Evolutionary conservation across 495 filamentous ascomycete genomes (phyloP), one percentile per base, ranked within the genome.

Genomic region (Aspergillus panamensis): DNA sequence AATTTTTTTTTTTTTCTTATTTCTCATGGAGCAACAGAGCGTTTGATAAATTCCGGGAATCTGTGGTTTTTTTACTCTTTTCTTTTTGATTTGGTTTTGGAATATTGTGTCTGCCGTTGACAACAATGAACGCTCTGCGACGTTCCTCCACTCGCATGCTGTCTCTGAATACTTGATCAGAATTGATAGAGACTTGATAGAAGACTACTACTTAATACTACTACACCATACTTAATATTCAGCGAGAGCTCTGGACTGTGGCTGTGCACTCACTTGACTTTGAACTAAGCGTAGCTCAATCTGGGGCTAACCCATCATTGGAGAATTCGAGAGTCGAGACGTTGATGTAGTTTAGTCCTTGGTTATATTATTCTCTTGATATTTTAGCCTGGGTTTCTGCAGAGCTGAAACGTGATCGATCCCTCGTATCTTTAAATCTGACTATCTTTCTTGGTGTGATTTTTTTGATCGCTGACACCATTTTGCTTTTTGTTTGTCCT

Each of bases 21-120:
- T 51, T 19, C 39, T 48, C 53, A 56, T 48, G n/a, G 35, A 35
- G 31, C 60, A 42, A 44, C 55, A 57, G 55, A 53, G 40, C 39
- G 51, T 57, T 12, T 61, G 33, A 43, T 47, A 54, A 20, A 58
- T 58, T 52, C 56, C 56, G 56, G 56, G 56, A 48, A 47, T 58
- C 16, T 20, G 13, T 39, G 35, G 35, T n/a, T 39, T 10, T 44
- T 57, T 44, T 25, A 37, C 44, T 51, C 37, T 25, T 42, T 48
- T 53, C 51, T 57, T 20, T 50, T 49, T 59, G 40, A 31, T 16
- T 50, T 53, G 49, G 48, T 62, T 59, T 64, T 64, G 44, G 61
- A 53, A 59, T 59, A 44, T 12, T 37, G 9, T 51, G n/a, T 19
- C 10, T 19, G 42, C 6, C 42, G 17, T 45, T 25, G 25, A 25